phyloP scores from a whole-genome alignment of 768 basidiomycete genomes.

The Ephemerocybe angulata region DNA sequence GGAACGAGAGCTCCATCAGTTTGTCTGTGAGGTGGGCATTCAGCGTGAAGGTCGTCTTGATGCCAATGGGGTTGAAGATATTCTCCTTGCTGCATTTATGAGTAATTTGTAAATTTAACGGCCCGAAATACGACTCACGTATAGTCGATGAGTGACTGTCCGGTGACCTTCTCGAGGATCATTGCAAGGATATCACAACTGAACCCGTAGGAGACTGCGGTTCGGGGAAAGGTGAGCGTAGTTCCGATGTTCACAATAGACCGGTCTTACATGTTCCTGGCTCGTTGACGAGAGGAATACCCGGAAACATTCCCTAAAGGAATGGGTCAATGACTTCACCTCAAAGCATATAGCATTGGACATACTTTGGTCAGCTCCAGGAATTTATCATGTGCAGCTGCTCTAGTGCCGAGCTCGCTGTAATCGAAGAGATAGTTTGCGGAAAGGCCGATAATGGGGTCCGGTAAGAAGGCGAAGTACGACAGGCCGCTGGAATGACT shows the following conservation, averaged over 20 bases:
- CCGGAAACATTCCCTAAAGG: slow-evolving; percentile 22
- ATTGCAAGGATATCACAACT: slow-evolving; percentile 29
- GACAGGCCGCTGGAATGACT: slow-evolving; percentile 27
- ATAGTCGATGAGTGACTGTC: slow-evolving; percentile 24
- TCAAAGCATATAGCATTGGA: too few species aligned
- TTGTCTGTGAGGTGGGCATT: slow-evolving; percentile 21
- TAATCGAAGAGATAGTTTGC: slow-evolving; percentile 17
- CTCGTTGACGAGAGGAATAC: slow-evolving; percentile 24
- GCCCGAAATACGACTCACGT: slow-evolving; percentile 17
- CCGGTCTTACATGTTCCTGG: too few species aligned
- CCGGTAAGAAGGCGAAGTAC: slow-evolving; percentile 15
- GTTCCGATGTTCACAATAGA: too few species aligned
- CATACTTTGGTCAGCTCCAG: slow-evolving; percentile 22
- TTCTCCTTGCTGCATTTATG: slow-evolving; percentile 20
- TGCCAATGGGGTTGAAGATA: slow-evolving; percentile 28
- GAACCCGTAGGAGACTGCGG: slow-evolving; percentile 27
- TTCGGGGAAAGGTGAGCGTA: not conserved
- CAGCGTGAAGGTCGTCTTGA: slow-evolving; percentile 24
- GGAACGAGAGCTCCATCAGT: slow-evolving; percentile 18
- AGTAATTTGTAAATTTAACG: not conserved
- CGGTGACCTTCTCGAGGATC: slow-evolving; percentile 26
- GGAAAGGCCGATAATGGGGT: not conserved
- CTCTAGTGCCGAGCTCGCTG: slow-evolving; percentile 2
- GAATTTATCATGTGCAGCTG: slow-evolving; percentile 17
- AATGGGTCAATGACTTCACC: too few species aligned